Conservation (phyloP, 2,329 filamentous ascomycete genomes). For the Microdochium paspali region DNA sequence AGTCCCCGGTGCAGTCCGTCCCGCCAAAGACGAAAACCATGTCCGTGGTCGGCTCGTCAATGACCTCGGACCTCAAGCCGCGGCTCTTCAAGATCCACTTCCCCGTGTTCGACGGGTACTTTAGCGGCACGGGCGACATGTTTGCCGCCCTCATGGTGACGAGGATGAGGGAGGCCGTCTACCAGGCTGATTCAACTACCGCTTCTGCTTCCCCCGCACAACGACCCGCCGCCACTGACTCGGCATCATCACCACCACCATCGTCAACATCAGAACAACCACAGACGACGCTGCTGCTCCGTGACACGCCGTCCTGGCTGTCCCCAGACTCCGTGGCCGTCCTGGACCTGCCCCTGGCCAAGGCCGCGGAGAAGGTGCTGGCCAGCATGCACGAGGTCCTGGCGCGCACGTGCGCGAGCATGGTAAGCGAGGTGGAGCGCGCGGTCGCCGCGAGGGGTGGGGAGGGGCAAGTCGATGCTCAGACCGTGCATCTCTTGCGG, state of each 20-base stretch:
- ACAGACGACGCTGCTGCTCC: constrained; percentile 29
- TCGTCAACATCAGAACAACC: neutral
- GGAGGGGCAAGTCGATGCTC: constrained; percentile 35
- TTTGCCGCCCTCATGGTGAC: constrained; percentile 87
- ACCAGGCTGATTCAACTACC: constrained; percentile 17
- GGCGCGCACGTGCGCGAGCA: constrained; percentile 54
- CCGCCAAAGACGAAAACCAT: constrained; percentile 31
- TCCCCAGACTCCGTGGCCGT: constrained; percentile 62
- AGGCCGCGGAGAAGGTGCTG: constrained; percentile 76
- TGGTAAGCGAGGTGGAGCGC: constrained; percentile 40
- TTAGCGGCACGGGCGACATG: constrained; percentile 96
- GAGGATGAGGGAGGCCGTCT: constrained; percentile 75
- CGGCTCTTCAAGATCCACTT: constrained; percentile 86
- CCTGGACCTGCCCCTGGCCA: constrained; percentile 70
- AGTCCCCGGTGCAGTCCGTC: constrained; percentile 7
- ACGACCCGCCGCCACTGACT: too few relatives aligned
- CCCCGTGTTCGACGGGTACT: constrained; percentile 84
- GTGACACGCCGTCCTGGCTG: constrained; percentile 57
- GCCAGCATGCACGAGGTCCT: constrained; percentile 89
- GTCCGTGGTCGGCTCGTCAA: constrained; percentile 61
- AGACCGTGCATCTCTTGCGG: constrained; percentile 54
- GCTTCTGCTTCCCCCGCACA: constrained; percentile 11
- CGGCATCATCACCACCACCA: neutral
- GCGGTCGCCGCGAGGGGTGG: constrained; percentile 29
- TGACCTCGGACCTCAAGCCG: constrained; percentile 50